Base-by-base conservation (phyloP, 2,329 filamentous ascomycete species). In the Bipolaris gigantea region DNA sequence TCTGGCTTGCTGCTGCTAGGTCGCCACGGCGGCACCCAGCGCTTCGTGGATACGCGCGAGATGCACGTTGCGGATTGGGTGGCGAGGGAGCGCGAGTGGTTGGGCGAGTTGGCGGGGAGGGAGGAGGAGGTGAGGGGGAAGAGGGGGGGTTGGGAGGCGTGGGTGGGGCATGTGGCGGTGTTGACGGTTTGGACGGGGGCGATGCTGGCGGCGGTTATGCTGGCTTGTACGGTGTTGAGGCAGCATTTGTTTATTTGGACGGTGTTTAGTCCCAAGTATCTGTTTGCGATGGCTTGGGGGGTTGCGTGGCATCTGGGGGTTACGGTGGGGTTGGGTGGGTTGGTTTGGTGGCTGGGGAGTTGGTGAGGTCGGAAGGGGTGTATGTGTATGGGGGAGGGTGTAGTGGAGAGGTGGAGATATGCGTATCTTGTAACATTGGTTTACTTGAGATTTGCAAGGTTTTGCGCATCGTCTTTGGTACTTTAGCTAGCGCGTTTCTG, bases 191-290 rank as follows among this genome's bases (percentile, higher is more conserved):
- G 94, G 71, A 78, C 84, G 10, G 81, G 88, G 1, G 78, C 79
- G 1, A 85, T 85, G 59, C 75, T 90, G 48, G 75, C 85, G 2
- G 88, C 85, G 42, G 88, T 97, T 21, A 97, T 97, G 93, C 85
- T 83, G 13, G 92, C 93, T 15, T 99, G 94, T 73, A 92, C 89
- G 43, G 80, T 84, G 7, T 74, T 99, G 69, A 81, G 93, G 62
- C 91, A 90, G 27, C 94, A 99, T 79, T 75, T 99, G 53, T 99
- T 99, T 72, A 92, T 99, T 57, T 99, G 94, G 94, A 97, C 93
- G 0, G 94, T 99, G 10, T 99, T 99, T 74, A 96, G 90, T 60
- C 94, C 94, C 0, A 99, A 97, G 75, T 97, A 92, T 73, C 77
- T 99, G 62, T 99, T 96, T 73, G 89, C 86, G 60, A 88, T 94